Percentiles rank a stretch among this genome's conserved stretches.
phyloP scores from a whole-genome alignment of 345 rosid species.

The Diplotaxis tenuifolia region DNA sequence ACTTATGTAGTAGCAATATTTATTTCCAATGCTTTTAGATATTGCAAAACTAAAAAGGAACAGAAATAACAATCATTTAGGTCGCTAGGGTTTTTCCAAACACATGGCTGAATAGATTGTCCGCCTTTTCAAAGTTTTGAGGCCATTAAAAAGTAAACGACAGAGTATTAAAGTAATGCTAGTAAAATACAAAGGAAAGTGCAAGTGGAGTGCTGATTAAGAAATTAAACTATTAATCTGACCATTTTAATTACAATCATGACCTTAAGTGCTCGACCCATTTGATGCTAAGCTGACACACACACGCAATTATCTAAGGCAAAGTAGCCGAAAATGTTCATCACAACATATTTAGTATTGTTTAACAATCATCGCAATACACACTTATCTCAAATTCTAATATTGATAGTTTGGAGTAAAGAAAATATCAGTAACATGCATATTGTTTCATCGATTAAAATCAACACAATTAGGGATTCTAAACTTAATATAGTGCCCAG shows the following conservation, averaged over 20 bases:
- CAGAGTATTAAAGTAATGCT: constrained; percentile 26
- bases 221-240: constrained; percentile 25
- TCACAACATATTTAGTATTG: constrained; percentile 1
- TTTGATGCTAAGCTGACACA: constrained; percentile 37
- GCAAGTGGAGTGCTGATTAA: constrained; percentile 39
- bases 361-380: constrained; percentile 6
- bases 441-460: neutral
- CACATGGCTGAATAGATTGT: constrained; percentile 16
- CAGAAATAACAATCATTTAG: neutral
- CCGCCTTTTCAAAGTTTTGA: constrained; percentile 17
- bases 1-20: neutral
- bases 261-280: constrained; percentile 32
- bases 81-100: constrained; percentile 21
- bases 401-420: neutral
- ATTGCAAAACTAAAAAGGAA: neutral
- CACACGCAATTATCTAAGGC: constrained; percentile 34
- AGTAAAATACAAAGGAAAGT: constrained; percentile 25
- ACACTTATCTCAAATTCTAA: neutral
- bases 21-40: neutral
- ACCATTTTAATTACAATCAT: constrained; percentile 19
- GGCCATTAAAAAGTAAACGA: constrained; percentile 30
- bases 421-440: neutral
- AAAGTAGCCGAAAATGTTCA: constrained; percentile 27
- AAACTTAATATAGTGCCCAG: neutral
- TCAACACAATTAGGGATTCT: neutral